These are phyloP conservation scores for Funneliformis geosporum DNA, from an alignment of 192 early-diverging fungal species.

Conservation along the genomic window DNA sequence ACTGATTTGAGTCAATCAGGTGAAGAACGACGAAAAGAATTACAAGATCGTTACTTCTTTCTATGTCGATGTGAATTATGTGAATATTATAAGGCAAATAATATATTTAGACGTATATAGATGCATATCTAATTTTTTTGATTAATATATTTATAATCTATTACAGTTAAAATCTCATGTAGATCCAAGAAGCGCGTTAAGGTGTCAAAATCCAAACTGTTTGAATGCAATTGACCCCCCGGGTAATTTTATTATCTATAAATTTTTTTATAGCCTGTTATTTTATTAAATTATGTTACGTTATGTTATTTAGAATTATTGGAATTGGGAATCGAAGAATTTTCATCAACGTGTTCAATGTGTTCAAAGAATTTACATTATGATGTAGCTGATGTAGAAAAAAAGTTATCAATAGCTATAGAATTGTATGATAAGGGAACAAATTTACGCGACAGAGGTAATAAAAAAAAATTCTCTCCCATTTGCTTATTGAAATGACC, in stretches of 20 bases:
- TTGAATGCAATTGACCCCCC: conserved; percentile 26
- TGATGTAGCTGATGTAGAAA: conserved; percentile 22
- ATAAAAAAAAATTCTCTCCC: background rate
- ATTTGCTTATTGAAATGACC: background rate
- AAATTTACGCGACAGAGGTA: conserved; percentile 2
- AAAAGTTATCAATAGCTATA: background rate
- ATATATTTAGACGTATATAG: background rate
- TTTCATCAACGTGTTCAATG: background rate
- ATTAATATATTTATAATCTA: conserved; percentile 1
- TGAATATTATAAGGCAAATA: conserved; percentile 20
- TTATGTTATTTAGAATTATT: conserved; percentile 7
- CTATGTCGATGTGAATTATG: conserved; percentile 40
- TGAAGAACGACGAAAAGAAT: conserved; percentile 37
- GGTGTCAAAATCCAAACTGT: conserved; percentile 23
- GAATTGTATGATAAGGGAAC: conserved; percentile 24
- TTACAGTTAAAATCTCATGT: conserved; percentile 1
- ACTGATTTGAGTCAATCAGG: conserved; percentile 38
- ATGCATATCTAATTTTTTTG: background rate
- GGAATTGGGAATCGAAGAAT: conserved; percentile 21
- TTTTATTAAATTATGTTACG: background rate
- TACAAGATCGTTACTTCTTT: conserved; percentile 46
- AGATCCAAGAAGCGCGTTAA: conserved; percentile 30
- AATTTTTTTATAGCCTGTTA: background rate
- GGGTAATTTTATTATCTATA: background rate
- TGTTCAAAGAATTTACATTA: conserved; percentile 4